Evolutionary conservation across 441 rosid genomes (phyloP), one percentile per base, ranked within the genome.

Genomic region (Gossypium aridum): DNA sequence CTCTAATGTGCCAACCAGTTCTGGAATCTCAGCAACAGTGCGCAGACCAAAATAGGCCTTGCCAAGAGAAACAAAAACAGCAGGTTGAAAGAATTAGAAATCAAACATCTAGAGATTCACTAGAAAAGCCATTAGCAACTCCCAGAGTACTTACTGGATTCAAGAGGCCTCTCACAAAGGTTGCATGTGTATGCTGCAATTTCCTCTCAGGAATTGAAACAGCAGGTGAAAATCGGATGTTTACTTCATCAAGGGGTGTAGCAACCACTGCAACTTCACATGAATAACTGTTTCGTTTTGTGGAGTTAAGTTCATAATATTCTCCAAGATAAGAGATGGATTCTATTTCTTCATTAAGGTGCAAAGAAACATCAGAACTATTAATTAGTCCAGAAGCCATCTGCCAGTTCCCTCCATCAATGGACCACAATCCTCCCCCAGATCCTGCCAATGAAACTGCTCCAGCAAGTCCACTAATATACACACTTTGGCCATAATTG

Each of bases 361-460:
- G 92, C 82, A 92, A 83, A 14, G 75, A 83, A 37, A 91, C 89
- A 69, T 91, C 85, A 2, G 98, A 94, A 70, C 60, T 79, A 76
- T 90, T 85, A 26, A 94, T 85, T 57, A 95, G 80, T 75, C 93
- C 90, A 59, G 86, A 86, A 76, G 94, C 98, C 93, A 95, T 89
- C 88, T 88, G 94, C 93, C 96, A 91, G 77, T 95, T 95, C 34
- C 99, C 99, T 77, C 96, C 98, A 83, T 90, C 87, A 75, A 95
- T 77, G 7, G 97, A 77, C 99, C 99, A 95, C 72, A 95, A 86
- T 54, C 88, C 92, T 65, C 85, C 96, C 55, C 89, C 98, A 31
- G 98, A 89, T 71, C 98, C 99, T 7, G 99, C 99, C 90, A 92
- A 65, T 55, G 99, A 95, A 79, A 91, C 97, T 56, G 96, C 99